phyloP scores from a whole-genome alignment of 345 rosid genomes.

The Boechera retrofracta region DNA sequence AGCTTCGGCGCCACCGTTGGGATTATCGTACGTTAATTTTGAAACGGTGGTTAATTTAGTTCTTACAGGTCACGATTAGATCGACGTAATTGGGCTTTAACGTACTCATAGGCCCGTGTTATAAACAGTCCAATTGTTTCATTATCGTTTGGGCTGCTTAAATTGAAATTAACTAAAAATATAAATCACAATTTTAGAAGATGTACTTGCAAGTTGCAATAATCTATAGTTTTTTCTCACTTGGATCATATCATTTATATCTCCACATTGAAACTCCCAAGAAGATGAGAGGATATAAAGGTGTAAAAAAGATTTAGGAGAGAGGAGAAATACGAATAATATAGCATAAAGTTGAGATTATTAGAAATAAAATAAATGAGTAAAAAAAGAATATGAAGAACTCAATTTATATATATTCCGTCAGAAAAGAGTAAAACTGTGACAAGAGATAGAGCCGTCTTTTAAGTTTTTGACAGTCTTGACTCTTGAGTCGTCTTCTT shows the following conservation, averaged over 20 bases:
- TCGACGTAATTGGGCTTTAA: conserved; percentile 17
- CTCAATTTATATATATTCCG: conserved; percentile 24
- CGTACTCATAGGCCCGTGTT: background rate
- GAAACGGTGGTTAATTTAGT: conserved; percentile 23
- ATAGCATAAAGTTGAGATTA: conserved; percentile 19
- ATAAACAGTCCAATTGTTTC: background rate
- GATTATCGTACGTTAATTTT: conserved; percentile 25
- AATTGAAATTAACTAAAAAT: no score
- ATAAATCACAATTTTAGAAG: no score
- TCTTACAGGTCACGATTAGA: background rate
- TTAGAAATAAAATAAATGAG: conserved; percentile 14
- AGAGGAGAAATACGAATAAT: background rate
- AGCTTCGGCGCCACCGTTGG: conserved; percentile 30
- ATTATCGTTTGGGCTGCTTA: background rate
- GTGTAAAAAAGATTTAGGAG: background rate
- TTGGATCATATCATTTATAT: background rate
- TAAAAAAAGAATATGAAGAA: conserved; percentile 23
- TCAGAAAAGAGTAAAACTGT: conserved; percentile 15
- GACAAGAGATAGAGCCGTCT: conserved; percentile 35
- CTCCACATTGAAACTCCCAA: conserved; percentile 34
- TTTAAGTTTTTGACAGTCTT: conserved; percentile 22
- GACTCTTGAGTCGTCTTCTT: conserved; percentile 33
- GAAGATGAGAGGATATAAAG: conserved; percentile 1
- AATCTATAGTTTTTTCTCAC: background rate
- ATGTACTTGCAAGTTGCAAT: conserved; percentile 7